These are phyloP conservation scores for Monascus purpureus DNA, from an alignment of 495 filamentous ascomycete genomes.

Conservation along the genomic window DNA sequence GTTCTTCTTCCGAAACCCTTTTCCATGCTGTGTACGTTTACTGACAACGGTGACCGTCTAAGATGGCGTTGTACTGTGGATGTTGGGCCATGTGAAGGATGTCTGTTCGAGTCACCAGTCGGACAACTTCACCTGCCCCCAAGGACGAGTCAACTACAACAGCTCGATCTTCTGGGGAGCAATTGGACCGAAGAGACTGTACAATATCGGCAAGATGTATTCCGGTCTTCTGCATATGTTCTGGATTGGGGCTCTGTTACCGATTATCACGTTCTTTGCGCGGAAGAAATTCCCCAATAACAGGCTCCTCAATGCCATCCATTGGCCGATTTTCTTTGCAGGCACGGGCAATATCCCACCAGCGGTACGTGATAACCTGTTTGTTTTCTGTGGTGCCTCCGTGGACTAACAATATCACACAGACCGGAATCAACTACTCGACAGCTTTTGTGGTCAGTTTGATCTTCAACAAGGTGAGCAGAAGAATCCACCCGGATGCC, in stretches of 20 bases:
- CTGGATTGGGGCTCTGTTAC: constrained; percentile 23
- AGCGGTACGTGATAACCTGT: too few species aligned
- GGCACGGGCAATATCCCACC: constrained; percentile 28
- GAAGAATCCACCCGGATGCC: constrained; percentile 19
- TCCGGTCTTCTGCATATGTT: constrained; percentile 17
- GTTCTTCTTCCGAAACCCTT: constrained; percentile 70
- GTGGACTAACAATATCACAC: too few species aligned
- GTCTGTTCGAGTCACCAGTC: constrained; percentile 20
- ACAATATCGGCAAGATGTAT: constrained; percentile 10
- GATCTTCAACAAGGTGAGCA: constrained; percentile 29
- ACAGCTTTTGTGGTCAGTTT: constrained; percentile 34
- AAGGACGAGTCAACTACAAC: constrained; percentile 26
- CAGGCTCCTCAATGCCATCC: constrained; percentile 22
- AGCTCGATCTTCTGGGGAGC: constrained; percentile 26
- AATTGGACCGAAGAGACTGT: constrained; percentile 21
- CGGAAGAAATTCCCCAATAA: constrained; percentile 24
- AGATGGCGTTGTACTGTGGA: constrained; percentile 27
- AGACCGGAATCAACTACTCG: constrained; percentile 36
- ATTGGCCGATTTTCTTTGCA: constrained; percentile 33
- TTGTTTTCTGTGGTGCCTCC: too few species aligned
- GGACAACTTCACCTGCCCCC: constrained; percentile 26
- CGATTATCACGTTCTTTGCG: constrained; percentile 15
- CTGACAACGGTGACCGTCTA: too few species aligned
- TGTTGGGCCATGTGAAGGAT: constrained; percentile 22
- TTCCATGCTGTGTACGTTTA: too few species aligned